phyloP scores from a whole-genome alignment of 768 basidiomycete species.

The Tylopilus balloui region DNA sequence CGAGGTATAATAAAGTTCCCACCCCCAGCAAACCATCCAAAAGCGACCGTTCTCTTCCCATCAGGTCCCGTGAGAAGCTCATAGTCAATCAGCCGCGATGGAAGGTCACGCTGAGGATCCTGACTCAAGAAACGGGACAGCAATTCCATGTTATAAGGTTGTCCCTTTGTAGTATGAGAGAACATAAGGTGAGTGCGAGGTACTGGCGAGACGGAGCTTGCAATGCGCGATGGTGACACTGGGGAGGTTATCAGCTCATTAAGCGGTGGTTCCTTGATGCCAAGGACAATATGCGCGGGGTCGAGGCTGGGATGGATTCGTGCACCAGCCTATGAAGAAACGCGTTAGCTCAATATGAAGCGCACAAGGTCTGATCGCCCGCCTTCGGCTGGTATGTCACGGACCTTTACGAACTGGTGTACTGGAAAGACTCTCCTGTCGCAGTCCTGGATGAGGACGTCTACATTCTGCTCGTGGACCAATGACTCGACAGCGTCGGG shows the following conservation, averaged over 20 bases:
- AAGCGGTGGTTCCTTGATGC: constrained; percentile 86
- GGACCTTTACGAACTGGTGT: constrained; percentile 63
- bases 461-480: constrained; percentile 48
- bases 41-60: constrained; percentile 79
- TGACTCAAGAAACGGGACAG: constrained; percentile 57
- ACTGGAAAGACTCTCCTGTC: constrained; percentile 67
- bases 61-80: constrained; percentile 64
- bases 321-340: constrained; percentile 67
- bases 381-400: background rate
- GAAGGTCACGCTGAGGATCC: constrained; percentile 14
- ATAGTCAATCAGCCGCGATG: constrained; percentile 73
- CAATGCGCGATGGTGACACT: constrained; percentile 24
- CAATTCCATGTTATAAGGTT: constrained; percentile 79
- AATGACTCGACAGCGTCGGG: constrained; percentile 67
- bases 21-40: constrained; percentile 94
- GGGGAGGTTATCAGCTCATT: constrained; percentile 51
- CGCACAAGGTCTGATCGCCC: background rate
- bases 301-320: constrained; percentile 50
- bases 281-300: constrained; percentile 70
- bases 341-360: background rate
- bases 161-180: constrained; percentile 87
- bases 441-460: constrained; percentile 74
- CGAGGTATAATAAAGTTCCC: constrained; percentile 13
- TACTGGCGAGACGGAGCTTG: constrained; percentile 18
- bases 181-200: constrained; percentile 84